A percentile compares a stretch with the other conserved stretches of the same genome.
Conservation (phyloP, 2,329 filamentous ascomycete species). For the Trichoderma pleuroti region DNA sequence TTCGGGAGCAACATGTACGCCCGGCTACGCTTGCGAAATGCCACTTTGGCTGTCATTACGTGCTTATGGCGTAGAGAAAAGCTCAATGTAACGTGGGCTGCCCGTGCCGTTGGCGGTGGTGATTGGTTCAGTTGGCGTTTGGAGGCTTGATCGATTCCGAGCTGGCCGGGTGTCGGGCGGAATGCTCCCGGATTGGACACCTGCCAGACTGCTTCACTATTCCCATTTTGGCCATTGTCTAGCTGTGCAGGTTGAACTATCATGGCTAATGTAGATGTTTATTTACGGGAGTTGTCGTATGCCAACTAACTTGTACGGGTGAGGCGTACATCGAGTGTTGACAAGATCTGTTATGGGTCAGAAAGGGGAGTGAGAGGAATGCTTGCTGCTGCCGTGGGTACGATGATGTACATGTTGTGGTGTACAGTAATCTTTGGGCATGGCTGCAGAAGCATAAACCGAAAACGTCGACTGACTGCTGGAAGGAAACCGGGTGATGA, state of each 20-base stretch:
- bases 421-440: background rate
- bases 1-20: background rate
- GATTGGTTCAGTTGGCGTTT: background rate
- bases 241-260: background rate
- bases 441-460: background rate
- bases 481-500: background rate
- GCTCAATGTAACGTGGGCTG: background rate
- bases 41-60: background rate
- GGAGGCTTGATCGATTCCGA: background rate
- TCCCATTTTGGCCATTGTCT: background rate
- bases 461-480: background rate
- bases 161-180: background rate
- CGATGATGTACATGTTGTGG: background rate
- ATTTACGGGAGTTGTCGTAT: background rate
- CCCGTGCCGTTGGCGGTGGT: background rate
- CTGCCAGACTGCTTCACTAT: background rate
- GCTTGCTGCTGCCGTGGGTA: background rate
- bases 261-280: background rate
- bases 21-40: background rate
- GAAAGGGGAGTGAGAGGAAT: background rate
- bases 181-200: background rate
- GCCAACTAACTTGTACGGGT: background rate
- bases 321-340: background rate
- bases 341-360: background rate
- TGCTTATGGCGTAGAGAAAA: slow-evolving; percentile 4